phyloP scores from a whole-genome alignment of 1,139 yeast genomes.

The Hansenula sp. region DNA sequence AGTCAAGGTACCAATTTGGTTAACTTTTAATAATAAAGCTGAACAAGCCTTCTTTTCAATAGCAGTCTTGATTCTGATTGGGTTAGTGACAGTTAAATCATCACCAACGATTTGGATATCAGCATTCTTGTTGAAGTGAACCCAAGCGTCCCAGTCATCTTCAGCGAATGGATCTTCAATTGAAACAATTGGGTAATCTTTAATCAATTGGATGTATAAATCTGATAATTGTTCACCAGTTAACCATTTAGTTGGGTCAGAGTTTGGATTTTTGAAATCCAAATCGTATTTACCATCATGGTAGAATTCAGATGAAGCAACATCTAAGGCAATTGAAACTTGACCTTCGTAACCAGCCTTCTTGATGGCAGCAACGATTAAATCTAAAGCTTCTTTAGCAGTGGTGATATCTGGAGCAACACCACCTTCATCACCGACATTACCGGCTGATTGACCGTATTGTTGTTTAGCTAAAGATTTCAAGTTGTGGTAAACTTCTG shows the following conservation, averaged over 20 bases:
- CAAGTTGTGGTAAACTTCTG: slow-evolving; percentile 94
- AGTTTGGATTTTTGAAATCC: slow-evolving; percentile 84
- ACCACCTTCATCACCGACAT: slow-evolving; percentile 99
- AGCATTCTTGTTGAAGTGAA: slow-evolving; percentile 72
- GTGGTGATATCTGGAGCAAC: slow-evolving; percentile 94
- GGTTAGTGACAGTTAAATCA: slow-evolving; percentile 98
- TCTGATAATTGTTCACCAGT: slow-evolving; percentile 81
- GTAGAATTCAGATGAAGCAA: slow-evolving; percentile 96
- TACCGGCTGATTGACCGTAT: slow-evolving; percentile 97
- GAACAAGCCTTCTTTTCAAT: slow-evolving; percentile 92
- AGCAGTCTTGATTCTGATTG: slow-evolving; percentile 86
- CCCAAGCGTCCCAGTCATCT: slow-evolving; percentile 99
- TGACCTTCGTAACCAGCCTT: slow-evolving; percentile 90
- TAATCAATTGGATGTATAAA: slow-evolving; percentile 70
- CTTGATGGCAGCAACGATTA: slow-evolving; percentile 81
- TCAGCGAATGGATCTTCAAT: slow-evolving; percentile 98
- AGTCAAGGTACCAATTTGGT: slow-evolving; percentile 88
- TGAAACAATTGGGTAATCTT: slow-evolving; percentile 94
- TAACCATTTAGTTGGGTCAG: slow-evolving; percentile 86
- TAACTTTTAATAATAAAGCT: slow-evolving; percentile 91
- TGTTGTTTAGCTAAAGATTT: slow-evolving; percentile 85
- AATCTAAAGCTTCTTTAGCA: slow-evolving; percentile 93
- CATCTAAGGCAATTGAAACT: slow-evolving; percentile 87
- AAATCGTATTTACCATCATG: slow-evolving; percentile 93
- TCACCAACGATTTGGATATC: slow-evolving; percentile 91